Percentiles rank a stretch among this genome's conserved stretches.
These are phyloP conservation scores for Naematelia aurantialba DNA, from an alignment of 768 basidiomycete genomes.

Conservation along the genomic window DNA sequence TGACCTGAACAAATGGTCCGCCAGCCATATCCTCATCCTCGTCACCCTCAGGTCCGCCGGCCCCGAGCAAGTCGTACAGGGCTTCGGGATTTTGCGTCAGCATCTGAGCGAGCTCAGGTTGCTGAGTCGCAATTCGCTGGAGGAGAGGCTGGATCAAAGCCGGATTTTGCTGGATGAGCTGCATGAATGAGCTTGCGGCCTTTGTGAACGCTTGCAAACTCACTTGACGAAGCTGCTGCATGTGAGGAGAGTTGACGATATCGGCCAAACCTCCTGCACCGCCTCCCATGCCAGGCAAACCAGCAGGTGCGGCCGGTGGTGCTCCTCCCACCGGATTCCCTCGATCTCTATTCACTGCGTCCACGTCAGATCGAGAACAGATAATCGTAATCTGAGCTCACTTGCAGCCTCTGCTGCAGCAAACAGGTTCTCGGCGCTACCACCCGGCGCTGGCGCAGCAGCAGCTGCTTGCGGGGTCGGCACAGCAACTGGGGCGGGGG, in stretches of 20 bases:
- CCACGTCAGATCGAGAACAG: not conserved
- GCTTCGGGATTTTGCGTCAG: constrained; percentile 70
- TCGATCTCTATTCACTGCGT: constrained; percentile 44
- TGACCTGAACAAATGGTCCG: constrained; percentile 57
- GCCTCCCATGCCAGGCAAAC: constrained; percentile 7
- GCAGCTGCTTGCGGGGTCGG: constrained; percentile 57
- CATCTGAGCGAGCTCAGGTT: constrained; percentile 70
- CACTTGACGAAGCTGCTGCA: constrained; percentile 63
- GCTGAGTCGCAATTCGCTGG: constrained; percentile 70
- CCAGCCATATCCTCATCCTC: constrained; percentile 51
- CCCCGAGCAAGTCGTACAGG: constrained; percentile 63
- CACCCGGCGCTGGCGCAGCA: constrained; percentile 49
- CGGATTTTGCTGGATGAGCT: constrained; percentile 73
- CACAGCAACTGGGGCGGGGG: constrained; percentile 21
- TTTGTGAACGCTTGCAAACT: constrained; percentile 12
- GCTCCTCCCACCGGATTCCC: constrained; percentile 40
- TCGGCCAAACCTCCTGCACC: constrained; percentile 32
- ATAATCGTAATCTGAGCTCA: constrained; percentile 6
- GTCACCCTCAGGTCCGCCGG: constrained; percentile 45
- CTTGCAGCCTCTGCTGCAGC: constrained; percentile 57
- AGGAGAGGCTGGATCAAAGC: constrained; percentile 70
- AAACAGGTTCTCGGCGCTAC: constrained; percentile 75
- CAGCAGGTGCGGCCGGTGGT: constrained; percentile 11
- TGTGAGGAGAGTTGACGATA: constrained; percentile 62
- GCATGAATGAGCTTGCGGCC: constrained; percentile 13